phyloP scores from a whole-genome alignment of 2,329 filamentous ascomycete species.

The Colletotrichum navitas region DNA sequence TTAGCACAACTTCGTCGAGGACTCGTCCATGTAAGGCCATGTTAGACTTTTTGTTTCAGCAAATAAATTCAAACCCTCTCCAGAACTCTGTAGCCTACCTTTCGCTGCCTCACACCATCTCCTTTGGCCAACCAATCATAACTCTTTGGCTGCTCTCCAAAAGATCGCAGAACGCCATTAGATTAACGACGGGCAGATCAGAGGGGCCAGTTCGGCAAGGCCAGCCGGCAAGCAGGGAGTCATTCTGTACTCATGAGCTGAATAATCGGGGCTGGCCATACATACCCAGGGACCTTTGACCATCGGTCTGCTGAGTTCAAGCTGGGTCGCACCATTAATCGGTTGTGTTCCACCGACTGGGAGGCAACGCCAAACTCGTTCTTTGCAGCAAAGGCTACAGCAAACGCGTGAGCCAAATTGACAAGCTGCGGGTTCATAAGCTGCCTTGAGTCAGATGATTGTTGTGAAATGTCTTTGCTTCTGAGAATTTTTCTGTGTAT shows the following conservation, averaged over 20 bases:
- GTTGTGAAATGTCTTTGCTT: no score
- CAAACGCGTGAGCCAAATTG: not conserved
- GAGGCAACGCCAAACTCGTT: not conserved
- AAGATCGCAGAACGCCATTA: not conserved
- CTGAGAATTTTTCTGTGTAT: not conserved
- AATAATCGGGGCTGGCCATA: not conserved
- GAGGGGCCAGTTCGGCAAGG: not conserved
- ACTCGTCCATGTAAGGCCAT: not conserved
- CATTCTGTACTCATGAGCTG: not conserved
- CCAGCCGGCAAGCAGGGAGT: not conserved
- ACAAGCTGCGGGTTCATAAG: not conserved
- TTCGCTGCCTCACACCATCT: not conserved
- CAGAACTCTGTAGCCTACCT: not conserved
- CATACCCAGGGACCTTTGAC: no score
- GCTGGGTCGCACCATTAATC: not conserved
- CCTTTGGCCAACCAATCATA: not conserved
- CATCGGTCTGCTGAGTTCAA: not conserved
- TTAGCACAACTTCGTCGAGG: not conserved
- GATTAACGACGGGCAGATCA: not conserved
- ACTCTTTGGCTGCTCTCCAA: not conserved
- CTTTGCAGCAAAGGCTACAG: not conserved
- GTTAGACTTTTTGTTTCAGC: conserved; percentile 19
- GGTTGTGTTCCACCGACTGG: not conserved
- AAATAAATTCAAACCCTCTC: conserved; percentile 16
- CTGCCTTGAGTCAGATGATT: not conserved